phyloP scores from a whole-genome alignment of 2,329 filamentous ascomycete species.

The Lecanicillium sp. region DNA sequence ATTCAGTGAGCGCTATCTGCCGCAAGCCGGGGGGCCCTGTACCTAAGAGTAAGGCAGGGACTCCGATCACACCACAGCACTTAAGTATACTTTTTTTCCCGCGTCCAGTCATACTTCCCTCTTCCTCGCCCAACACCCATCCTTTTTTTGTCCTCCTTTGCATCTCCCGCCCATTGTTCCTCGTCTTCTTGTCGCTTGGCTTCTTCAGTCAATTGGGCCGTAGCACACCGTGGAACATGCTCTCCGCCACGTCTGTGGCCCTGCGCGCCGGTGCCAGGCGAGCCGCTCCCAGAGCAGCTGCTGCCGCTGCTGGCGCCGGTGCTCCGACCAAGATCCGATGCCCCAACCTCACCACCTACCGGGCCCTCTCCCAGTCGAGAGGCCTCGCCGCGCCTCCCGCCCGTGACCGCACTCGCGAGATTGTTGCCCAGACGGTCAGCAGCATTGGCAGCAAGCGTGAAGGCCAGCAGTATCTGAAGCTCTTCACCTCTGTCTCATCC shows the following conservation, averaged over 20 bases:
- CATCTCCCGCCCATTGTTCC: not conserved
- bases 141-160: not conserved
- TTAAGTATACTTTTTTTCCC: no score
- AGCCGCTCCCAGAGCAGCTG: conserved; percentile 23
- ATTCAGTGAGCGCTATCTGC: no score
- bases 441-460: conserved; percentile 95
- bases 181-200: not conserved
- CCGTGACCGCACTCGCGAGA: conserved; percentile 24
- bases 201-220: conserved; percentile 15
- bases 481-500: conserved; percentile 93
- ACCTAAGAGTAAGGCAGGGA: no score
- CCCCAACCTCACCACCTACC: conserved; percentile 15
- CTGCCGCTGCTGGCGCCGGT: conserved; percentile 13
- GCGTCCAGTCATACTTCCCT: no score
- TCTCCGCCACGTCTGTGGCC: conserved; percentile 32
- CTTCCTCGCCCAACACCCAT: no score
- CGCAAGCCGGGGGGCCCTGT: no score
- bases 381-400: conserved; percentile 10
- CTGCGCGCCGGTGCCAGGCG: conserved; percentile 36
- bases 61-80: no score
- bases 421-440: conserved; percentile 57
- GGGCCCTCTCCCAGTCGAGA: conserved; percentile 7
- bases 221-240: conserved; percentile 24
- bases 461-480: conserved; percentile 93
- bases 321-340: conserved; percentile 17